Conservation (phyloP, 768 basidiomycete genomes). For the Termitomyces sp. region DNA sequence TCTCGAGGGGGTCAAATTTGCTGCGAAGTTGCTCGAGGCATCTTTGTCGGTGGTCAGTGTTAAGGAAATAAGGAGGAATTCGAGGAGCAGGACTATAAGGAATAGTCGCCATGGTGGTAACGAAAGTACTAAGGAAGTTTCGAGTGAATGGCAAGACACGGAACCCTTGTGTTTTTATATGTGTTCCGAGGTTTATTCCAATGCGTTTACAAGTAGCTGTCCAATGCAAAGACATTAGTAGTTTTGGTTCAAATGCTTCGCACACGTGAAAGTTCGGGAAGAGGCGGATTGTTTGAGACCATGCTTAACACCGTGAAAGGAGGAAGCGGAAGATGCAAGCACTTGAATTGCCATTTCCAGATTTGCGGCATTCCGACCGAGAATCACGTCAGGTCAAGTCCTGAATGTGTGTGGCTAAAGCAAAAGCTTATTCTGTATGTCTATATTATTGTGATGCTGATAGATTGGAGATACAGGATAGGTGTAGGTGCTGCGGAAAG, state of each 20-base stretch:
- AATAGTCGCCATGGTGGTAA: conserved; percentile 4
- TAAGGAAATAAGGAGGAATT: conserved; percentile 46
- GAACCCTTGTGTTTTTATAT: conserved; percentile 4
- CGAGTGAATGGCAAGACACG: background rate
- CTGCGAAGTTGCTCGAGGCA: conserved; percentile 57
- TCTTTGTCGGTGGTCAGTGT: conserved; percentile 51
- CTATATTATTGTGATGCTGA: conserved; percentile 8
- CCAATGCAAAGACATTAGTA: background rate
- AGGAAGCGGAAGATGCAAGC: conserved; percentile 23
- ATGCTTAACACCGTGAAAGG: conserved; percentile 14
- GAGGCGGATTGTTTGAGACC: conserved; percentile 15
- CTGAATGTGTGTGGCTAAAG: background rate
- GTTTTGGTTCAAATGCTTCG: background rate
- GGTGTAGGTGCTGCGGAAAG: background rate
- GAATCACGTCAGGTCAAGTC: conserved; percentile 5
- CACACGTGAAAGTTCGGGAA: conserved; percentile 29
- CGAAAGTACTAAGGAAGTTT: background rate
- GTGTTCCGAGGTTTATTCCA: background rate
- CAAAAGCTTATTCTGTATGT: background rate
- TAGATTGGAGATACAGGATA: conserved; percentile 5
- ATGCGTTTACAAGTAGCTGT: background rate
- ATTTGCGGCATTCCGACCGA: conserved; percentile 31
- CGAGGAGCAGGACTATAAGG: conserved; percentile 12
- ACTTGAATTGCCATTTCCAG: conserved; percentile 25
- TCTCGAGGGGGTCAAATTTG: conserved; percentile 54